phyloP scores from a whole-genome alignment of 805 yeast genomes.

The Ogataea henricii region DNA sequence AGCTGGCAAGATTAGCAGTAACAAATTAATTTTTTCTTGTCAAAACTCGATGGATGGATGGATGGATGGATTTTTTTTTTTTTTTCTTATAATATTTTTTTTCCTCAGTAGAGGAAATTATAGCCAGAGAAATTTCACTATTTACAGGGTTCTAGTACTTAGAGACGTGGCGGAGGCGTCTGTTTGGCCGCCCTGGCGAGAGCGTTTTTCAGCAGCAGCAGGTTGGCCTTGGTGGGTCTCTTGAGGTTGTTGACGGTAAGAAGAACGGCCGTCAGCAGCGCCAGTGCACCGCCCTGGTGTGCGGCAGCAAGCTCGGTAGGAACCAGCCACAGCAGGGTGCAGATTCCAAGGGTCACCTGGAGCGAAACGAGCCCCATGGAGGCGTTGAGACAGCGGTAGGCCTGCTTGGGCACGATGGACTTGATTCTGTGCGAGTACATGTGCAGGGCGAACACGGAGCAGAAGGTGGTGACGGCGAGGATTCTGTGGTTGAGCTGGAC shows the following conservation, averaged over 20 bases:
- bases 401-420: constrained; percentile 53
- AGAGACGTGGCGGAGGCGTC: background rate
- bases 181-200: constrained; percentile 19
- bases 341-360: constrained; percentile 85
- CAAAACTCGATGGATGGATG: too few species aligned
- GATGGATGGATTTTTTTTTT: too few species aligned
- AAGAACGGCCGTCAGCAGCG: constrained; percentile 78
- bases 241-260: constrained; percentile 59
- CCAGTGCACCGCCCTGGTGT: constrained; percentile 97
- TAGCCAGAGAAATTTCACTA: too few species aligned
- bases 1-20: too few species aligned
- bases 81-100: too few species aligned
- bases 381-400: constrained; percentile 58
- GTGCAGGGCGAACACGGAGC: constrained; percentile 68
- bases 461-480: constrained; percentile 79
- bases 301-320: constrained; percentile 93
- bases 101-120: too few species aligned
- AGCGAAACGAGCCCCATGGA: constrained; percentile 81
- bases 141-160: background rate
- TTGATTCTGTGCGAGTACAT: constrained; percentile 62
- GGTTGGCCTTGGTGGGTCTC: constrained; percentile 47
- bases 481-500: constrained; percentile 91
- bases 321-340: constrained; percentile 82
- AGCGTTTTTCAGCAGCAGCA: constrained; percentile 32
- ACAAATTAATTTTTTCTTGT: too few species aligned